phyloP scores from a whole-genome alignment of 1,284 basidiomycete species.

The Irpex sp. region DNA sequence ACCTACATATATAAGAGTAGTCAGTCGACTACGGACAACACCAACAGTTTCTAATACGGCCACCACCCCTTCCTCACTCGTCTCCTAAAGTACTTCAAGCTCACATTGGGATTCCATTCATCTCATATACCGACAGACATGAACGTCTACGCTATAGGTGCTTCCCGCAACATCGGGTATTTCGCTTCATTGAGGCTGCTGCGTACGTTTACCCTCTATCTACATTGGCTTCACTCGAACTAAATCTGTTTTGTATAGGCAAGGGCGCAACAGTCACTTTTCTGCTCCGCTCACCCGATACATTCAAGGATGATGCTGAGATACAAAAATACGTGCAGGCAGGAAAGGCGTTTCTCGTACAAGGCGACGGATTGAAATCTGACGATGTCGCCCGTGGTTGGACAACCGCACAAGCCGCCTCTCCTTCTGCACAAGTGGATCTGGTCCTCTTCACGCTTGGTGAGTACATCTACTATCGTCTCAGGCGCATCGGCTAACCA shows the following conservation, averaged over 20 bases:
- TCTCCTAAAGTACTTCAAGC: too few relatives aligned
- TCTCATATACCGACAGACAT: constrained; percentile 17
- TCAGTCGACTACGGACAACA: too few relatives aligned
- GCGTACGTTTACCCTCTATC: constrained; percentile 29
- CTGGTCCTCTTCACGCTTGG: constrained; percentile 49
- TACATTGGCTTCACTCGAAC: background rate
- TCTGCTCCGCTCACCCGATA: constrained; percentile 39
- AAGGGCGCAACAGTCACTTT: constrained; percentile 49
- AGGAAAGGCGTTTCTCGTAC: constrained; percentile 41
- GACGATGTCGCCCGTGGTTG: constrained; percentile 44
- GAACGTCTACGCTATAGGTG: constrained; percentile 50
- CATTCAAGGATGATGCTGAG: constrained; percentile 41
- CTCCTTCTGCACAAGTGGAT: constrained; percentile 31
- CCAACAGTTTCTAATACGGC: too few relatives aligned
- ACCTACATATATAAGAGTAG: too few relatives aligned
- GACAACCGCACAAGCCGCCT: constrained; percentile 33
- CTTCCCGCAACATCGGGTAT: constrained; percentile 64
- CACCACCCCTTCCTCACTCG: too few relatives aligned
- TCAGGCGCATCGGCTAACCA: constrained; percentile 5
- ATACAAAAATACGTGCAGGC: constrained; percentile 39
- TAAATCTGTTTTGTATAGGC: constrained; percentile 20
- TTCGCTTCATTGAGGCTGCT: constrained; percentile 46
- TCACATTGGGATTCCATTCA: background rate
- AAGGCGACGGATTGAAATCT: constrained; percentile 47
- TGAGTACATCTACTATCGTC: constrained; percentile 21